These are phyloP conservation scores for Knufia fluminis DNA, from an alignment of 2,329 filamentous ascomycete genomes.

Conservation along the genomic window DNA sequence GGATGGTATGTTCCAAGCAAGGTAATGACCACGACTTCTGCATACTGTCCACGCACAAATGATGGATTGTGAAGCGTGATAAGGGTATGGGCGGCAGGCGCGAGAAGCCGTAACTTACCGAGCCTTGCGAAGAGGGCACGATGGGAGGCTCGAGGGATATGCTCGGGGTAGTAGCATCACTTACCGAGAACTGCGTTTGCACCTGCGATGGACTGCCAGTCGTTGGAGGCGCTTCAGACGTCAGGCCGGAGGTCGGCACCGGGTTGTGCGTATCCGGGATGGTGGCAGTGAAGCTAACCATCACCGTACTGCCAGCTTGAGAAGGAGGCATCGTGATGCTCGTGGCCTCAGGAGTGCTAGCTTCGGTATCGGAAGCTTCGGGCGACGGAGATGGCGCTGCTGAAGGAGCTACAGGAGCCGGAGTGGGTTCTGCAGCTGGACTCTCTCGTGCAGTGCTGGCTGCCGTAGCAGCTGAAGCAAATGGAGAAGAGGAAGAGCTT, in stretches of 20 bases:
- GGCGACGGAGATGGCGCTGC: neutral
- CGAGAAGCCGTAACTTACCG: neutral
- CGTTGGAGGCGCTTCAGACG: neutral
- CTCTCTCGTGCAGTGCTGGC: neutral
- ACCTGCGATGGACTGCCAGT: neutral
- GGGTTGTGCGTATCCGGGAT: neutral
- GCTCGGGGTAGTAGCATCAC: neutral
- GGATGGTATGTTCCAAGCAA: neutral
- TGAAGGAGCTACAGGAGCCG: neutral
- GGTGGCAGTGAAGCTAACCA: neutral
- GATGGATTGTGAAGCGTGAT: neutral
- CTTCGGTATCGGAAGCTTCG: neutral
- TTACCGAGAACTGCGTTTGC: neutral
- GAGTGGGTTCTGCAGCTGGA: neutral
- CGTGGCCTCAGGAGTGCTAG: neutral
- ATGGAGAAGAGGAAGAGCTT: no score
- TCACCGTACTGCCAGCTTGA: neutral
- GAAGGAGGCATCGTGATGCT: neutral
- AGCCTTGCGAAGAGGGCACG: neutral
- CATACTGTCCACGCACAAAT: no score
- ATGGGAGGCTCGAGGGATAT: neutral
- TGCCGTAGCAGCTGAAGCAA: no score
- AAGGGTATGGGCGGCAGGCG: neutral
- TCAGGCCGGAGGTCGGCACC: neutral
- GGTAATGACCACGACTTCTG: neutral